Conservation (phyloP, 108 stramenopile genomes). For the Cyclostephanos invisitatus region DNA sequence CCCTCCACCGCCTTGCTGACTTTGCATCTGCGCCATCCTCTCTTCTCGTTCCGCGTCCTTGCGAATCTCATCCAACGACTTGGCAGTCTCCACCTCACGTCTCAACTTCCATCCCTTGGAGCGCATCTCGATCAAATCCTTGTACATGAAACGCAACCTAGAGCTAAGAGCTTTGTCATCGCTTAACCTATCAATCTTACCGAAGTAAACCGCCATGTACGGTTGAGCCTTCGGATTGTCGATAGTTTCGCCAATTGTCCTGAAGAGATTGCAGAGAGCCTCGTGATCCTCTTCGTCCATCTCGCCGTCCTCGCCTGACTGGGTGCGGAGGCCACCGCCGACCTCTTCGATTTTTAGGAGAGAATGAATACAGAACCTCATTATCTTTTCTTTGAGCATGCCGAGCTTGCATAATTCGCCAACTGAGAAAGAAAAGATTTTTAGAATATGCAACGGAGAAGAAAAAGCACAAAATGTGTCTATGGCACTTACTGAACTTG, state of each 20-base stretch:
- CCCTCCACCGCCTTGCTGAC: conserved; percentile 48
- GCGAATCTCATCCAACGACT: conserved; percentile 89
- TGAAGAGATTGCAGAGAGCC: conserved; percentile 82
- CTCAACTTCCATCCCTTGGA: conserved; percentile 87
- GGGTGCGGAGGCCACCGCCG: conserved; percentile 38
- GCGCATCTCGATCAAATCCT: conserved; percentile 92
- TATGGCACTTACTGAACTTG: conserved; percentile 38
- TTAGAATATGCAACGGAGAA: not conserved
- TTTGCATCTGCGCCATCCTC: conserved; percentile 60
- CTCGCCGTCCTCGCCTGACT: conserved; percentile 56
- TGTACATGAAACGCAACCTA: conserved; percentile 93
- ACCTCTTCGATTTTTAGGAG: conserved; percentile 78
- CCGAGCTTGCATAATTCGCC: conserved; percentile 96
- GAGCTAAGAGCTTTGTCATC: conserved; percentile 63
- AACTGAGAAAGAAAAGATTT: conserved; percentile 33
- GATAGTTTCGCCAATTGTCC: conserved; percentile 82
- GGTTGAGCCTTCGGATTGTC: conserved; percentile 60
- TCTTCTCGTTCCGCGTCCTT: conserved; percentile 87
- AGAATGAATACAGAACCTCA: conserved; percentile 84
- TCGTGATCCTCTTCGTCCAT: conserved; percentile 94
- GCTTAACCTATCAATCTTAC: conserved; percentile 61
- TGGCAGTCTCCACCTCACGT: conserved; percentile 91
- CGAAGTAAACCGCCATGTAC: conserved; percentile 75
- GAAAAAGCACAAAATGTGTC: not conserved
- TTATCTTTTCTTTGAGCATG: conserved; percentile 92